Base-by-base conservation (phyloP, 257 asterid genomes). In the Rhazya stricta region DNA sequence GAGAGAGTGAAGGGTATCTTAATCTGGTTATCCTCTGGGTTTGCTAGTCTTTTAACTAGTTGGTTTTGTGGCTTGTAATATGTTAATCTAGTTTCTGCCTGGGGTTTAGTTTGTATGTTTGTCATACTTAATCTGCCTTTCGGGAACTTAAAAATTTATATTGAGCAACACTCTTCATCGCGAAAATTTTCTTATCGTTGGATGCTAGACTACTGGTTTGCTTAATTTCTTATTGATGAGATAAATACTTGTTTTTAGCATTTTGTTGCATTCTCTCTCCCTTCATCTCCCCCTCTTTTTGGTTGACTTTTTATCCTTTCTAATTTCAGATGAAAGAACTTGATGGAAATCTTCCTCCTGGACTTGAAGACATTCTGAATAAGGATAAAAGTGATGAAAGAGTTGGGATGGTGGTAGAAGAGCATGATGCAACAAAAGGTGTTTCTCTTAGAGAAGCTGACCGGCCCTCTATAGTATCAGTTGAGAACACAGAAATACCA, bases 321-420 rank as follows among this genome's bases (percentile, higher is more conserved):
- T 77, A 77, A 68, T 74, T 77, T 82, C 91, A 94, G 99, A 80
- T 87, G 80, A 87, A 86, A 80, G 88, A 86, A 84, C 88, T 94
- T 76, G 94, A 91, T 69, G 84, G 73, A 45, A 84, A 88, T 71
- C 96, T 94, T 83, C 91, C 95, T 77, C 79, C 85, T 73, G 84
- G 85, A 62, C 48, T 90, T 76, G 96, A 88, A 71, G 89, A 84
- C 73, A 77, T 85, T 78, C 34, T 90, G 81, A 79, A 75, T 54
- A 79, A 83, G 78, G 74, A 81, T 79, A 72, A 74, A 78, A 69
- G 65, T 78, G 78, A 73, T 34, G 72, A 74, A 71, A 42, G 82
- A 16, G 58, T 62, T 67, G 74, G 41, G 69, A 84, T 79, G 74
- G 71, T 82, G 79, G 86, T 39, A 67, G 87, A 78, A 79, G 81